These are phyloP conservation scores for Chalciporus piperatoides DNA, from an alignment of 1,284 basidiomycete species.

Conservation along the genomic window DNA sequence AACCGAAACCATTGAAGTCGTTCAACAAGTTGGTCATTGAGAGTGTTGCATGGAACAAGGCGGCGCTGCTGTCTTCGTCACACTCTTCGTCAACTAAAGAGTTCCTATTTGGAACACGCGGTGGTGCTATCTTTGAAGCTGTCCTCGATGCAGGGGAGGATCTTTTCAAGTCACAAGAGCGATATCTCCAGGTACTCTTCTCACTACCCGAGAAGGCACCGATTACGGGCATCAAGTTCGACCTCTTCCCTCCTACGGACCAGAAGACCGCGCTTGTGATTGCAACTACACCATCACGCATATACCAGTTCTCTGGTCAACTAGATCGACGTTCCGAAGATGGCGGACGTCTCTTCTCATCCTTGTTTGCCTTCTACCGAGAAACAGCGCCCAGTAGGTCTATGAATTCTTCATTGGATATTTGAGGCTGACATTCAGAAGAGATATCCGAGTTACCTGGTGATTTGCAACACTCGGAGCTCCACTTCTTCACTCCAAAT, in stretches of 20 bases:
- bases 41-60: conserved; percentile 90
- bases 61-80: conserved; percentile 61
- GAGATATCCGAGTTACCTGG: conserved; percentile 87
- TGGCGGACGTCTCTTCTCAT: conserved; percentile 72
- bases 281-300: conserved; percentile 81
- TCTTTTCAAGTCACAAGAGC: conserved; percentile 87
- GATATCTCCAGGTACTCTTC: conserved; percentile 78
- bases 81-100: conserved; percentile 75
- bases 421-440: conserved; percentile 36
- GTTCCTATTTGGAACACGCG: conserved; percentile 85
- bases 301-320: conserved; percentile 86
- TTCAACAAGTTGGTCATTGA: conserved; percentile 85
- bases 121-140: conserved; percentile 82
- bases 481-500: conserved; percentile 73
- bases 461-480: conserved; percentile 65
- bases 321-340: conserved; percentile 67
- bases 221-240: conserved; percentile 80
- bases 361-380: conserved; percentile 69
- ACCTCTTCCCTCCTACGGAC: conserved; percentile 65
- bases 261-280: conserved; percentile 67
- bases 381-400: conserved; percentile 77
- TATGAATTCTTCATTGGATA: background rate
- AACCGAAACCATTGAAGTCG: conserved; percentile 72
- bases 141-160: conserved; percentile 85
- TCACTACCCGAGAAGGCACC: conserved; percentile 75